Percentiles rank a stretch among this genome's conserved stretches.
phyloP scores from a whole-genome alignment of 2,329 filamentous ascomycete genomes.

The Lojkania enalia region DNA sequence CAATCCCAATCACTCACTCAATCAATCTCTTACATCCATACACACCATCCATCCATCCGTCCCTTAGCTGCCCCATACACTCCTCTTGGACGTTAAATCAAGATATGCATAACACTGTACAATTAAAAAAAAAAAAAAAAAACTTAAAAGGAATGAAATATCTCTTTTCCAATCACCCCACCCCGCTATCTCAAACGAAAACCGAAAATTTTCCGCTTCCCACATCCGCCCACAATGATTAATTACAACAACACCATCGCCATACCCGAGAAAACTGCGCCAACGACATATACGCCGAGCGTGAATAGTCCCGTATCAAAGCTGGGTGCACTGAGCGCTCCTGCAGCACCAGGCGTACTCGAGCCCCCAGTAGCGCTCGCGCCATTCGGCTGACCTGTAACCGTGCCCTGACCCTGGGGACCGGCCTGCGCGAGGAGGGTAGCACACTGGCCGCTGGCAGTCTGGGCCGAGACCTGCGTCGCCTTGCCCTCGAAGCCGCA shows the following conservation, averaged over 20 bases:
- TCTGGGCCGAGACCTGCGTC: slow-evolving; percentile 50
- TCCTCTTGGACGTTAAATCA: too few relatives aligned
- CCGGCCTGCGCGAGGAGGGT: slow-evolving; percentile 65
- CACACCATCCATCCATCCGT: too few relatives aligned
- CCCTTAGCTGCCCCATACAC: too few relatives aligned
- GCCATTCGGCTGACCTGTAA: slow-evolving; percentile 53
- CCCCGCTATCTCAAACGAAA: too few relatives aligned
- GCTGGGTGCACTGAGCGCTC: slow-evolving; percentile 48
- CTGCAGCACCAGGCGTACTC: slow-evolving; percentile 40
- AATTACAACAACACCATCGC: slow-evolving; percentile 60
- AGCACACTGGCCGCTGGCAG: slow-evolving; percentile 58
- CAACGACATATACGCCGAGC: slow-evolving; percentile 55
- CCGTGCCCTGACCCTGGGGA: slow-evolving; percentile 60
- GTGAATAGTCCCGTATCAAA: slow-evolving; percentile 52
- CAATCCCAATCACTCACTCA: too few relatives aligned
- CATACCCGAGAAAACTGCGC: slow-evolving; percentile 55
- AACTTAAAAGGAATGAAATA: too few relatives aligned
- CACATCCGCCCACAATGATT: too few relatives aligned
- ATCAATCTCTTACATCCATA: too few relatives aligned
- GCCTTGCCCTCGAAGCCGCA: slow-evolving; percentile 75
- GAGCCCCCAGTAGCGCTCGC: slow-evolving; percentile 32
- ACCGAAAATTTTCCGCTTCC: too few relatives aligned
- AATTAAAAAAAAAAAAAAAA: too few relatives aligned
- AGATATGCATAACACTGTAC: too few relatives aligned
- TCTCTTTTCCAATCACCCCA: too few relatives aligned